Base-by-base conservation (phyloP, 2,329 filamentous ascomycete species). In the Phyllosticta citrichinensis region DNA sequence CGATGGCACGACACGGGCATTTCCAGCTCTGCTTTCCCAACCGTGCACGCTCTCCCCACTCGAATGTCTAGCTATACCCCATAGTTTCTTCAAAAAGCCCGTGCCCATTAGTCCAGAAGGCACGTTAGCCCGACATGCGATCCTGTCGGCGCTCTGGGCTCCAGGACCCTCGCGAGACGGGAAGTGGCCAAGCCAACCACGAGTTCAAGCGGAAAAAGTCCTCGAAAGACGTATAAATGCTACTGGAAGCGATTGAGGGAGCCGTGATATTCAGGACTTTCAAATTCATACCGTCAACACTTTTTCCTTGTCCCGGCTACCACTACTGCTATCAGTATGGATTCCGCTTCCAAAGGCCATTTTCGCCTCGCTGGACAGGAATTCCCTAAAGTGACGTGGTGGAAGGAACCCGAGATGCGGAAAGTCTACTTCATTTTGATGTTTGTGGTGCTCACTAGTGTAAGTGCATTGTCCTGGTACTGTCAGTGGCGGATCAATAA, bases 331-430 rank as follows among this genome's bases (percentile, higher is more conserved):
- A 27, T 58, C 56, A 63, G 27, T 25, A 71, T 71, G 69, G 69
- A 70, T 52, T 64, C 68, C n/a, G 66, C 69, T 53, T 69, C 67
- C 33, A 69, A 68, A 59, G 69, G 69, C 52, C 67, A 68, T 24
- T 71, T 70, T 63, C 66, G 68, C 63, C 65, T 71, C 17, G 68
- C 66, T 56, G 69, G 64, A 47, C 66, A 63, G 22, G 69, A 71
- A 52, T 70, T 69, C 51, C 68, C 70, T 25, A 65, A 63, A 50
- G 69, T 72, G 47, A 70, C 67, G 19, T 71, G 68, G 69, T 70
- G 68, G 63, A 67, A 65, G 25, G 68, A 70, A 47, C 62, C 68
- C 5, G 65, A 64, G 20, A 59, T 72, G 58, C 59, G 69, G 51
- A 69, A 62, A 61, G 69, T 62, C 19, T 71, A 72, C 66, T 68